Conservation (phyloP, 257 asterid genomes). For the Leonotis leonurus region DNA sequence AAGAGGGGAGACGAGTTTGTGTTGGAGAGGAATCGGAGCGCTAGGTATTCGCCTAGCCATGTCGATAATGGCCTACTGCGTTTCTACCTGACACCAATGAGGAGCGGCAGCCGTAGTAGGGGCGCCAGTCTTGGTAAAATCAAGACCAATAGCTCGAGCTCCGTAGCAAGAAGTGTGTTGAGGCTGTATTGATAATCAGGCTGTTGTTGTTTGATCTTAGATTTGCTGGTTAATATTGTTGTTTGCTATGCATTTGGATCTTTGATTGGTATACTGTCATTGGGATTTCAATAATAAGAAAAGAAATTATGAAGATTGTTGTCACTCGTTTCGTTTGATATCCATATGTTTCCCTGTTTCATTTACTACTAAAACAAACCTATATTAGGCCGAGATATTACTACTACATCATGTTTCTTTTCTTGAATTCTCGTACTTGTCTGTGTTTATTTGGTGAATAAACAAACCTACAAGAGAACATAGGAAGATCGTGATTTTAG, state of each 20-base stretch:
- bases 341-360: too few relatives aligned
- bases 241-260: slow-evolving; percentile 23
- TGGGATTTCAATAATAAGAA: slow-evolving; percentile 34
- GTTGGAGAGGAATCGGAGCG: slow-evolving; percentile 81
- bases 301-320: too few relatives aligned
- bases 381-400: too few relatives aligned
- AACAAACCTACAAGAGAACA: too few relatives aligned
- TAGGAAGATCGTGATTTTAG: too few relatives aligned
- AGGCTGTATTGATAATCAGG: slow-evolving; percentile 53
- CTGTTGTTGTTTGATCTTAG: slow-evolving; percentile 17
- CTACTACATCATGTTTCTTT: too few relatives aligned
- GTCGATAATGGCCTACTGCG: slow-evolving; percentile 75
- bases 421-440: too few relatives aligned
- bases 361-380: too few relatives aligned
- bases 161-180: slow-evolving; percentile 65
- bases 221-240: slow-evolving; percentile 29
- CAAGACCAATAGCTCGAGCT: slow-evolving; percentile 55
- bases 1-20: slow-evolving; percentile 55
- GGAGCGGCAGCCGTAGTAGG: slow-evolving; percentile 62
- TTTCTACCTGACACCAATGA: slow-evolving; percentile 78
- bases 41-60: slow-evolving; percentile 63
- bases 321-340: too few relatives aligned
- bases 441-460: too few relatives aligned
- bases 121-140: slow-evolving; percentile 33
- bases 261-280: slow-evolving; percentile 26